Base-by-base conservation (phyloP, 148 eudicot genomes). In the Rhododendron simsii region DNA sequence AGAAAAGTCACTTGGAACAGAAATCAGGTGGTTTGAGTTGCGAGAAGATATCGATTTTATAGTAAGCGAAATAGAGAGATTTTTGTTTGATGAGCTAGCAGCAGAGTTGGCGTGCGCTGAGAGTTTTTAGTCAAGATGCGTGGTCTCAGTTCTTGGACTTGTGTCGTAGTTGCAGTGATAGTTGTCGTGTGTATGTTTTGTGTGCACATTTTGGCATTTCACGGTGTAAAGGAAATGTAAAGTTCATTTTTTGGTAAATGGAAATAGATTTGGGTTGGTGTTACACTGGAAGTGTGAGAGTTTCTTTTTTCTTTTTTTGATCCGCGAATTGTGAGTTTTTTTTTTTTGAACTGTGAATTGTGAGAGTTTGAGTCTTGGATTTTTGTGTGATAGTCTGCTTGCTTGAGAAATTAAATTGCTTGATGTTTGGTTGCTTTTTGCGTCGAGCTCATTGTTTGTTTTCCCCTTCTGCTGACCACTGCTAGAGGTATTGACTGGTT, bases 31-130 rank as follows among this genome's bases (percentile, higher is more conserved):
- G 96, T 82, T 90, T 47, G 92, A 89, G 50, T 84, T 89, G 73
- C 92, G 89, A 75, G 96, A 89, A 79, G 95, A 91, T 84, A 87
- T 88, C 45, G 84, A 83, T 84, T 82, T 85, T 37, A 89, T 95
- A 81, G 93, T 88, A 75, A 81, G 89, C 75, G 96, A 95, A 79
- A 88, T 94, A 83, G 95, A 93, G 84, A 85, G 86, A 2, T 80
- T 81, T 88, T 87, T 94, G 86, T 80, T 93, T 45, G 92, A 92
- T 51, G 91, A 91, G 86, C 86, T 94, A 35, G 77, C 86, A 41
- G 91, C 90, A 67, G 95, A 94, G 88, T 87, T 93, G 33, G 83
- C 88, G 44, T 78, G 84, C 53, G 48, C 80, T 82, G 87, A 85
- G 85, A 45, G 76, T 35, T 78, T 55, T 63, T 83, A 37, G 80